Evolutionary conservation across 1,284 basidiomycete genomes (phyloP).

Genomic region (Polyporus tsugae): DNA sequence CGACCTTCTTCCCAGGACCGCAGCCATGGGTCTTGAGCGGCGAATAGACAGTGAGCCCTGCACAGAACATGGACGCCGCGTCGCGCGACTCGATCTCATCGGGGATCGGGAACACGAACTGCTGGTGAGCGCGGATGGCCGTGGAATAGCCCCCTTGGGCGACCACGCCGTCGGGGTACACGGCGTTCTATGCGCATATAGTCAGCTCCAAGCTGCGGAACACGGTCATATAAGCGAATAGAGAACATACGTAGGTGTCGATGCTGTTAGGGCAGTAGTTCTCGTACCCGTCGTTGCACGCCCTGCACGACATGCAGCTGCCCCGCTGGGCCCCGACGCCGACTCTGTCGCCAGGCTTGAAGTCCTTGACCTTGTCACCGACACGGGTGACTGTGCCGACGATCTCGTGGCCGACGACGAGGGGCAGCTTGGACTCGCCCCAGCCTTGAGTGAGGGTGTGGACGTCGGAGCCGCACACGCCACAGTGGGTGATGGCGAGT

Average conservation of each 20-base stretch:
- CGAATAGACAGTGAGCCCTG: constrained; percentile 72
- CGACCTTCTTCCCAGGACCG: constrained; percentile 73
- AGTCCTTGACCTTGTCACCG: constrained; percentile 59
- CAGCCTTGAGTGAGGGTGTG: constrained; percentile 61
- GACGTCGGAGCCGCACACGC: constrained; percentile 59
- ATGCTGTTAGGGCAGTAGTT: constrained; percentile 54
- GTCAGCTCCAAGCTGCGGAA: not conserved
- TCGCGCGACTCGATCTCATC: constrained; percentile 61
- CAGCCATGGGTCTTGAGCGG: constrained; percentile 69
- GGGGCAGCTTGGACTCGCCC: constrained; percentile 51
- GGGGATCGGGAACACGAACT: constrained; percentile 77
- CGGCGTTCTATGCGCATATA: constrained; percentile 29
- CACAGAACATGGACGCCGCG: constrained; percentile 66
- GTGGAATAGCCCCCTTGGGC: constrained; percentile 72
- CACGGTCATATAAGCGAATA: fast-evolving
- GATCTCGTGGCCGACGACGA: constrained; percentile 67
- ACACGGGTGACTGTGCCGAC: constrained; percentile 63
- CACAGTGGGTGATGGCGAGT: constrained; percentile 49
- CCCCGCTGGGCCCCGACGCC: constrained; percentile 71
- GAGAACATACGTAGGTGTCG: constrained; percentile 32
- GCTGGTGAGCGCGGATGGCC: constrained; percentile 70
- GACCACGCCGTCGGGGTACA: constrained; percentile 56
- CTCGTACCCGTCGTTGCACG: constrained; percentile 64
- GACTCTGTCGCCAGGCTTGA: constrained; percentile 70
- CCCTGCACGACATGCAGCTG: constrained; percentile 59